Conservation (phyloP, 495 filamentous ascomycete genomes). For the Neurospora sublineolata region DNA sequence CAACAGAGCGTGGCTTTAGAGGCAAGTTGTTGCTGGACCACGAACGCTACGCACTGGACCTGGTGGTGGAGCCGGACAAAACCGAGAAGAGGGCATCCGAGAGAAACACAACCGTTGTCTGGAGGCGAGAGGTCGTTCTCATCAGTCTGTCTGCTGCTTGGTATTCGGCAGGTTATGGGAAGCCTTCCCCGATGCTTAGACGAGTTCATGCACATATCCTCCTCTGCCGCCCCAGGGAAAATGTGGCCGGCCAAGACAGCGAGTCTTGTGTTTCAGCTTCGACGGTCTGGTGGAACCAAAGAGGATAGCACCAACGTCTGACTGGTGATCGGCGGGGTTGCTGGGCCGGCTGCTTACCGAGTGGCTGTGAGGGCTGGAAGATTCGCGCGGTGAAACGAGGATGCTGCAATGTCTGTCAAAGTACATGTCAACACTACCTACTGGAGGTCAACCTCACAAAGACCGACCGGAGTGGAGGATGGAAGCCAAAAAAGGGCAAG, state of each 20-base stretch:
- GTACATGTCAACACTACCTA: not conserved
- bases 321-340: not conserved
- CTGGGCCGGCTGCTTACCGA: not conserved
- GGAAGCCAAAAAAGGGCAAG: not conserved
- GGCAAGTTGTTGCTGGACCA: conserved; percentile 74
- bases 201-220: conserved; percentile 47
- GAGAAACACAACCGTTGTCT: conserved; percentile 76
- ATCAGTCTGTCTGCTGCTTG: conserved; percentile 79
- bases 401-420: not conserved
- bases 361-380: not conserved
- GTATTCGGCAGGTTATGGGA: conserved; percentile 96
- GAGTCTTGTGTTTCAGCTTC: not conserved
- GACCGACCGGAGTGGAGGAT: not conserved
- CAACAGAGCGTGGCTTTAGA: conserved; percentile 56
- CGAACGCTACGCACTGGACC: conserved; percentile 52
- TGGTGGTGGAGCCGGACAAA: conserved; percentile 74
- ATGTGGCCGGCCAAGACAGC: not conserved
- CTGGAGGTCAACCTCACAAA: not conserved
- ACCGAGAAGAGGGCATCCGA: conserved; percentile 50
- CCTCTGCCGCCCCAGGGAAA: not conserved
- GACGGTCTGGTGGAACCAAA: not conserved
- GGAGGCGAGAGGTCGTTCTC: conserved; percentile 97
- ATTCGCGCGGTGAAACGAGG: not conserved
- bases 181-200: conserved; percentile 80
- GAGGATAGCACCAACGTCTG: not conserved